Conservation (phyloP, 1,284 basidiomycete genomes). For the Fomitiporia mediterranea region DNA sequence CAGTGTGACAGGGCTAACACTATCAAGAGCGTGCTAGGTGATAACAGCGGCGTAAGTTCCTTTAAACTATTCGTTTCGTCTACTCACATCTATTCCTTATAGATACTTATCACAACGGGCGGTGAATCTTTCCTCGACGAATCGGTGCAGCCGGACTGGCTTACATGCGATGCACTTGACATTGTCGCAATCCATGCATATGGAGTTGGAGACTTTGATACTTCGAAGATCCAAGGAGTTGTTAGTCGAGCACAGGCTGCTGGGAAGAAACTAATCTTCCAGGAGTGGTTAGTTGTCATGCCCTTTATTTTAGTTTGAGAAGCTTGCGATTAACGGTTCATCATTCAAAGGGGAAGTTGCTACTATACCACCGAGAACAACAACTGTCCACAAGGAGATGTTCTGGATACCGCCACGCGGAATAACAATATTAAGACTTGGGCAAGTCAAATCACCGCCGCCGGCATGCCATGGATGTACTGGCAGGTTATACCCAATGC, state of each 20-base stretch:
- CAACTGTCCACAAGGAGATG: constrained; percentile 27
- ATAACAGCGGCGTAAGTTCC: constrained; percentile 28
- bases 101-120: constrained; percentile 36
- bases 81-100: constrained; percentile 4
- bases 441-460: constrained; percentile 29
- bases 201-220: constrained; percentile 31
- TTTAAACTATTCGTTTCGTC: too few species aligned
- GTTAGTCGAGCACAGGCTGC: constrained; percentile 30
- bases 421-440: constrained; percentile 32
- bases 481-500: constrained; percentile 26
- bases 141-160: constrained; percentile 34
- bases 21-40: constrained; percentile 31
- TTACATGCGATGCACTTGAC: constrained; percentile 33
- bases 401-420: constrained; percentile 25
- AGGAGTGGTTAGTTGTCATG: constrained; percentile 36
- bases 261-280: constrained; percentile 33
- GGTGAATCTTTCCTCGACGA: constrained; percentile 35
- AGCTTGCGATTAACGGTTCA: not conserved
- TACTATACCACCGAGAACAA: constrained; percentile 33
- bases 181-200: constrained; percentile 39
- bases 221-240: constrained; percentile 29
- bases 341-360: constrained; percentile 29
- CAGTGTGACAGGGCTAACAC: constrained; percentile 36
- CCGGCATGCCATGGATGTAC: constrained; percentile 29
- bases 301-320: not conserved